These are phyloP conservation scores for Neurospora tetraspora DNA, from an alignment of 495 filamentous ascomycete genomes.

Conservation along the genomic window DNA sequence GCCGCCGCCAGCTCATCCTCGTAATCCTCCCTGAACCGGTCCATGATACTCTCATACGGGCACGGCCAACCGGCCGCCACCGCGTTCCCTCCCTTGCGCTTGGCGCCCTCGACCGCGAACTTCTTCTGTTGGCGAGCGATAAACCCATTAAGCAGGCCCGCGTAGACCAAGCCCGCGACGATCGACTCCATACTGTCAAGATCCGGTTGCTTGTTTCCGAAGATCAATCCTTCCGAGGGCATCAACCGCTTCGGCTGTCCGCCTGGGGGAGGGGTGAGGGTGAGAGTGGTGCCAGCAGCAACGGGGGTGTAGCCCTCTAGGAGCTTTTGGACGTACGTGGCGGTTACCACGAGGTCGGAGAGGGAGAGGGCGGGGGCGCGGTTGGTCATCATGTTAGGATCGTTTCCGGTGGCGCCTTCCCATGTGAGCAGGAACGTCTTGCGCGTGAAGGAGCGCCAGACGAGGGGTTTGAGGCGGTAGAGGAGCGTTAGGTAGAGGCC, in stretches of 20 bases:
- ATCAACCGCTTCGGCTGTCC: conserved; percentile 36
- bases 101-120: conserved; percentile 77
- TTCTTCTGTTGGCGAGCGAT: conserved; percentile 63
- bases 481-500: conserved; percentile 63
- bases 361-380: conserved; percentile 47
- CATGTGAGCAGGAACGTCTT: conserved; percentile 53
- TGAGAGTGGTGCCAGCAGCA: conserved; percentile 9
- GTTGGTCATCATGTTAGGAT: conserved; percentile 12
- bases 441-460: conserved; percentile 77
- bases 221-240: conserved; percentile 37
- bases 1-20: conserved; percentile 18
- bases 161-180: conserved; percentile 64
- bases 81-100: conserved; percentile 41
- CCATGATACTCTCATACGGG: conserved; percentile 19
- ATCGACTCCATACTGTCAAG: conserved; percentile 67
- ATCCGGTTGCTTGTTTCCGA: conserved; percentile 42
- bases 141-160: conserved; percentile 80
- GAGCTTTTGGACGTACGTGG: conserved; percentile 40
- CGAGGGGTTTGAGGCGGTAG: conserved; percentile 64
- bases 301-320: conserved; percentile 39
- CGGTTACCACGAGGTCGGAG: conserved; percentile 40
- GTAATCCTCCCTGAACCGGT: conserved; percentile 20
- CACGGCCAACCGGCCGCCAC: conserved; percentile 36
- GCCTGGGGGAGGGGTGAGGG: conserved; percentile 34
- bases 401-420: conserved; percentile 45